Base-by-base conservation (phyloP, 2,329 filamentous ascomycete species). In the Neonectria ditissima region DNA sequence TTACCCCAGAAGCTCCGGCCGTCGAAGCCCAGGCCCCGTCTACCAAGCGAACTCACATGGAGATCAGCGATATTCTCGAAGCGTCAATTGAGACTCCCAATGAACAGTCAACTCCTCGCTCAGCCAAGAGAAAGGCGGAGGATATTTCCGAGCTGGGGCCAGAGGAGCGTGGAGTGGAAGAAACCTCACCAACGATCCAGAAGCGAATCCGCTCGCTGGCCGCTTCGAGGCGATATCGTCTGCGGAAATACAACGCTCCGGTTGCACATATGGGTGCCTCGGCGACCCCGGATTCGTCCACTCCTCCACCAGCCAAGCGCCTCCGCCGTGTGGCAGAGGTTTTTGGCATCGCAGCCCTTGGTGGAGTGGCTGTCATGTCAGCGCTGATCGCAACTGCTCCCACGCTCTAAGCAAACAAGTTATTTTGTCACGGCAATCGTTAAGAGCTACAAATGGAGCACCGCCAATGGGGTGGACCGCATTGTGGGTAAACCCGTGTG, bases 311-410 rank as follows among this genome's bases (percentile, higher is more conserved):
- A 16, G 56, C 32, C 4, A 80, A 80, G 51, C 74, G 78, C 6
- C 62, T 80, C 44, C 75, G 76, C 13, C 75, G 73, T 50, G 75
- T 74, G 44, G 79, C 77, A 4, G 79, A 80, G 54, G 74, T 74
- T 0, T 65, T 80, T 24, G 77, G 79, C 9, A 77, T 76, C 39
- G 78, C 76, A 11, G 76, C 79, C 5, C 66, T 80, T 3, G 79
- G 79, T 8, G 79, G 79, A 20, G 70, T 78, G 8, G 78, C 78
- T n/a, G 79, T 80, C 41, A 76, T 80, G 74, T 77, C 78, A 24
- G 79, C 77, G 4, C 65, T 80, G 37, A 80, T 80, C 54, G 79
- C 77, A 20, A 80, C 78, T 3, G 79, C 79, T 3, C 79, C 79
- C 3, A 66, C 69, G 11, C 62, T 74, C 14, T 67, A n/a, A 55